These are phyloP conservation scores for Agrostemma githago DNA, from an alignment of 148 eudicot species.

Conservation along the genomic window DNA sequence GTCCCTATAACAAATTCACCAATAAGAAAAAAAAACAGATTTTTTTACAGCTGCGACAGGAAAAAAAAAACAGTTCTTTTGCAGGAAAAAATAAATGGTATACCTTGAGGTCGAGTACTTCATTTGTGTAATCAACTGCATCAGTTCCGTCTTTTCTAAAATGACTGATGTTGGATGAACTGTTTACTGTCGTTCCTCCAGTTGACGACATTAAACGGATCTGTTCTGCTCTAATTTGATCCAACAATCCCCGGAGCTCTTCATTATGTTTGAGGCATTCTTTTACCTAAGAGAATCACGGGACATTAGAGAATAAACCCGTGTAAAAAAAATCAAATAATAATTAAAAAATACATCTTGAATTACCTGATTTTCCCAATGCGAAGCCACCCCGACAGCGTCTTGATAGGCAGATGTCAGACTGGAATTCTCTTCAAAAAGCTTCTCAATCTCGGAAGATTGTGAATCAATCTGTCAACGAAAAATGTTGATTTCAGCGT, in stretches of 20 bases:
- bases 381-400: slow-evolving; percentile 53
- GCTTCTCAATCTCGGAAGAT: slow-evolving; percentile 90
- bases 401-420: slow-evolving; percentile 76
- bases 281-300: slow-evolving; percentile 54
- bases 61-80: background rate
- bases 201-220: slow-evolving; percentile 32
- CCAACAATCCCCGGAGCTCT: slow-evolving; percentile 77
- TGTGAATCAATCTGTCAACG: slow-evolving; percentile 83
- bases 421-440: slow-evolving; percentile 85
- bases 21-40: background rate
- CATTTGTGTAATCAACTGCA: slow-evolving; percentile 38
- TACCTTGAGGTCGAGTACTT: slow-evolving; percentile 66
- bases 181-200: slow-evolving; percentile 23
- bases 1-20: slow-evolving; percentile 35
- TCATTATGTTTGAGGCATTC: slow-evolving; percentile 82
- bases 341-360: background rate
- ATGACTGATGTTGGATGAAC: slow-evolving; percentile 24
- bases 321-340: background rate
- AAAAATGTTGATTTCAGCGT: too few relatives aligned
- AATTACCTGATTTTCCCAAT: slow-evolving; percentile 90
- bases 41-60: background rate
- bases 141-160: slow-evolving; percentile 25
- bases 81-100: background rate
- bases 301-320: background rate
- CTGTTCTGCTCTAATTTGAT: slow-evolving; percentile 63